Conservation (phyloP, 768 basidiomycete species). For the Mycena capillaripes region DNA sequence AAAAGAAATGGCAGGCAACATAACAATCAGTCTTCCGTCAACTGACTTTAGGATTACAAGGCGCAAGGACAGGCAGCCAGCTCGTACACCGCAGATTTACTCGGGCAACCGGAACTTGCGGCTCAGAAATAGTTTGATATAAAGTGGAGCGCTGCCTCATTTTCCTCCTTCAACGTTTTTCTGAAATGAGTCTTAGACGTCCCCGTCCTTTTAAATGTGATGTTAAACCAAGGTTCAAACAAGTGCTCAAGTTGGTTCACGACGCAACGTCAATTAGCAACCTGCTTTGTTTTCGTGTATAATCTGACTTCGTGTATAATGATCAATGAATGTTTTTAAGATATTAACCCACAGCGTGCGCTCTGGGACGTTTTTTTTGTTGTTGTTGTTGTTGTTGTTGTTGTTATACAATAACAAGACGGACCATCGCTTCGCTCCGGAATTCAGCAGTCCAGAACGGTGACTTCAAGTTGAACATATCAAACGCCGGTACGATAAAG, state of each 20-base stretch:
- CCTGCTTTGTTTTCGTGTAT: background rate
- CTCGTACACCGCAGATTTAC: conserved; percentile 50
- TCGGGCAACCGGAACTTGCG: conserved; percentile 45
- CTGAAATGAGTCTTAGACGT: background rate
- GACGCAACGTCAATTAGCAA: conserved; percentile 11
- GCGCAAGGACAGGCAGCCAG: conserved; percentile 44
- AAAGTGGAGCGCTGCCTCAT: conserved; percentile 40
- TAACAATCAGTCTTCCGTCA: background rate
- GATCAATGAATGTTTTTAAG: background rate
- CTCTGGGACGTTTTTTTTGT: no score
- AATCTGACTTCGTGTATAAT: no score
- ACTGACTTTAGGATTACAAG: conserved; percentile 35
- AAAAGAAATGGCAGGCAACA: conserved; percentile 55
- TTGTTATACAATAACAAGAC: no score
- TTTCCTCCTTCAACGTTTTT: background rate
- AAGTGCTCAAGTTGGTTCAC: conserved; percentile 22
- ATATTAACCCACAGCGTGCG: background rate
- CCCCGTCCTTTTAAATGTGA: conserved; percentile 38
- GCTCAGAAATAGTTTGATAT: conserved; percentile 41
- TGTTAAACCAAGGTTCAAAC: conserved; percentile 30
- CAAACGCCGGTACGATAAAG: no score
- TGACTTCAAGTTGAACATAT: no score
- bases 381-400: no score
- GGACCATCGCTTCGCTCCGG: no score
- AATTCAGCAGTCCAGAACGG: no score